phyloP scores from a whole-genome alignment of 805 yeast genomes.

The Metschnikowia peoriensis region DNA sequence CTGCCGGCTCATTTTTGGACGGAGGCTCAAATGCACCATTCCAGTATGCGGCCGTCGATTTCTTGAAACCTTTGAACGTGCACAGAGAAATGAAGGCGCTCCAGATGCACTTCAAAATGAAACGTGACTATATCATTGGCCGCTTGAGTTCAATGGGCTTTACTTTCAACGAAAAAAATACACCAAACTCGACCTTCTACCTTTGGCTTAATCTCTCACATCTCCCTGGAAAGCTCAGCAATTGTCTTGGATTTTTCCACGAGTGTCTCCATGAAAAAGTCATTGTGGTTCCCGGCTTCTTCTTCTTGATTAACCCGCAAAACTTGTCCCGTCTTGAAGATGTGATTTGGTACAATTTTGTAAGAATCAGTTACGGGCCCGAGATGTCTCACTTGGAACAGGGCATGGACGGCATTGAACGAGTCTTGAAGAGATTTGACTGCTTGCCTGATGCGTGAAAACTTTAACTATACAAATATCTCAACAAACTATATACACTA shows the following conservation, averaged over 20 bases:
- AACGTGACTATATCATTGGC: slow-evolving; percentile 53
- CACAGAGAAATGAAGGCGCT: slow-evolving; percentile 54
- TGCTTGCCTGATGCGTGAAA: slow-evolving; percentile 27
- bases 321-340: slow-evolving; percentile 48
- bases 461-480: too few species aligned
- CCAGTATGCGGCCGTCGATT: slow-evolving; percentile 57
- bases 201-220: slow-evolving; percentile 57
- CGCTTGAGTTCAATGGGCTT: slow-evolving; percentile 55
- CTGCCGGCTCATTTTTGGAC: slow-evolving; percentile 59
- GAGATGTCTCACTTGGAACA: slow-evolving; percentile 47
- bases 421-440: slow-evolving; percentile 42
- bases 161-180: slow-evolving; percentile 39
- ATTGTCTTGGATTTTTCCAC: slow-evolving; percentile 61
- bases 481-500: background rate
- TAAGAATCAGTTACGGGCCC: slow-evolving; percentile 60
- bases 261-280: slow-evolving; percentile 60
- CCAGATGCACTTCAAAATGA: slow-evolving; percentile 54
- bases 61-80: slow-evolving; percentile 51
- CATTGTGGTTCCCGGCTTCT: slow-evolving; percentile 61
- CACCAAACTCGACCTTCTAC: slow-evolving; percentile 59
- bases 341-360: slow-evolving; percentile 58
- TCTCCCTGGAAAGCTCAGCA: slow-evolving; percentile 54
- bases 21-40: slow-evolving; percentile 64
- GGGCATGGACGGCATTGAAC: slow-evolving; percentile 62
- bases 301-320: slow-evolving; percentile 58